phyloP scores from a whole-genome alignment of 1,139 yeast genomes.

The Kazachstania sp. region DNA sequence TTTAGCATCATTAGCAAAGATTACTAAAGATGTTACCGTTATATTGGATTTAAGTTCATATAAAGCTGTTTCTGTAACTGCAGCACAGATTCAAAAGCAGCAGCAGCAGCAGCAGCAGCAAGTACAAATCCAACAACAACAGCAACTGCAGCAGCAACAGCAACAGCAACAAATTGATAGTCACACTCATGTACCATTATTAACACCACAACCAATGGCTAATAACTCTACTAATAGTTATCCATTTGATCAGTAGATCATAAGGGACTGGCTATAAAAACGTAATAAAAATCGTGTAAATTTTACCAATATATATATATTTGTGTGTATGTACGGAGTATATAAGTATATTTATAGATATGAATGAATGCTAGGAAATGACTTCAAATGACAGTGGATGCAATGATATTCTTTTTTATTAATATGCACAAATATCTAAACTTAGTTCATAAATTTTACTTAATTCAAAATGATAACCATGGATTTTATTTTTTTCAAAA shows the following conservation, averaged over 20 bases:
- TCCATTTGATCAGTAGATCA: constrained; percentile 15
- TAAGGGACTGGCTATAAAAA: not conserved
- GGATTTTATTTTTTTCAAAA: constrained; percentile 25
- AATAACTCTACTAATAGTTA: constrained; percentile 10
- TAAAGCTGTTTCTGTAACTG: constrained; percentile 31
- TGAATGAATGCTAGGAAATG: not conserved
- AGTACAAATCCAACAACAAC: constrained; percentile 17
- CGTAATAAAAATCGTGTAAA: no score
- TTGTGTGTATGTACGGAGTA: not conserved
- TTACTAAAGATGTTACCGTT: constrained; percentile 84
- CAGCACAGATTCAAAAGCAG: constrained; percentile 13
- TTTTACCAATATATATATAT: not conserved
- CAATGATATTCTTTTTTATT: not conserved
- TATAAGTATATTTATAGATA: no score
- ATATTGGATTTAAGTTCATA: constrained; percentile 58
- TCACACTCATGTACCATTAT: constrained; percentile 17
- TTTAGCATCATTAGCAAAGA: constrained; percentile 72
- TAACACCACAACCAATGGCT: constrained; percentile 20
- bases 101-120: constrained; percentile 5
- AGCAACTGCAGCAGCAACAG: constrained; percentile 8
- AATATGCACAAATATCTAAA: constrained; percentile 24
- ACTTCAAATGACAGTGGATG: not conserved
- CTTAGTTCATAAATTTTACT: constrained; percentile 31
- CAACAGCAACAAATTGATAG: constrained; percentile 13
- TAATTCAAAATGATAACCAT: constrained; percentile 32